Evolutionary conservation across 257 asterid species (phyloP).

Genomic region (Solanum acaule): DNA sequence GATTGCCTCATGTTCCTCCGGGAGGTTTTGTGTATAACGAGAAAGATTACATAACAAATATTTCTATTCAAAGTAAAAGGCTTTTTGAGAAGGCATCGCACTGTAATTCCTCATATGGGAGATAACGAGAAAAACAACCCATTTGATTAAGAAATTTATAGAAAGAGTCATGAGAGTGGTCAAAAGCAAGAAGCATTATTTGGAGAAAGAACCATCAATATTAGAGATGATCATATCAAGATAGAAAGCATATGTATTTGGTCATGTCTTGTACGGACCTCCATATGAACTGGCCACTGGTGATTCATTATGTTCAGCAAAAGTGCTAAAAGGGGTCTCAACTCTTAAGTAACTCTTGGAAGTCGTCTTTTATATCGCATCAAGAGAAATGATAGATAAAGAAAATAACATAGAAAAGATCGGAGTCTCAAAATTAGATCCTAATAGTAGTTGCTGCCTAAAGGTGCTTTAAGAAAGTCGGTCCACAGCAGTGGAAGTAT

Average conservation of each 20-base stretch:
- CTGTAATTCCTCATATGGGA: neutral
- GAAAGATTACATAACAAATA: neutral
- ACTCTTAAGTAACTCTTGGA: neutral
- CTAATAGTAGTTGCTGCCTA: neutral
- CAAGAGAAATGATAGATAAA: neutral
- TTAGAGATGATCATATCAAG: neutral
- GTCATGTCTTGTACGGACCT: neutral
- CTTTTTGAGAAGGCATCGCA: neutral
- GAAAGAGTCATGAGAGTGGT: too few species aligned
- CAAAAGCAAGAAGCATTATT: too few species aligned
- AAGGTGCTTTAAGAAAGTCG: too few species aligned
- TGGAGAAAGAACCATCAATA: neutral
- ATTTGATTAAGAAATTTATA: neutral
- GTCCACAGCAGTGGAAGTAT: neutral
- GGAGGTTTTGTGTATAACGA: neutral
- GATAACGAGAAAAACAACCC: neutral
- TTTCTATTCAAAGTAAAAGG: neutral
- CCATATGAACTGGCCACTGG: neutral
- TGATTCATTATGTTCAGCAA: neutral
- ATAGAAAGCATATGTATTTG: neutral
- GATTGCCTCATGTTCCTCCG: neutral
- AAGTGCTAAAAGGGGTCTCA: neutral
- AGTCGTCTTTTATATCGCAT: neutral
- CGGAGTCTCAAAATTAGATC: neutral
- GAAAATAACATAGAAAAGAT: neutral